A percentile compares a stretch with the other conserved stretches of the same genome.
Conservation (phyloP, 345 rosid genomes). For the Bruguiera parviflora region DNA sequence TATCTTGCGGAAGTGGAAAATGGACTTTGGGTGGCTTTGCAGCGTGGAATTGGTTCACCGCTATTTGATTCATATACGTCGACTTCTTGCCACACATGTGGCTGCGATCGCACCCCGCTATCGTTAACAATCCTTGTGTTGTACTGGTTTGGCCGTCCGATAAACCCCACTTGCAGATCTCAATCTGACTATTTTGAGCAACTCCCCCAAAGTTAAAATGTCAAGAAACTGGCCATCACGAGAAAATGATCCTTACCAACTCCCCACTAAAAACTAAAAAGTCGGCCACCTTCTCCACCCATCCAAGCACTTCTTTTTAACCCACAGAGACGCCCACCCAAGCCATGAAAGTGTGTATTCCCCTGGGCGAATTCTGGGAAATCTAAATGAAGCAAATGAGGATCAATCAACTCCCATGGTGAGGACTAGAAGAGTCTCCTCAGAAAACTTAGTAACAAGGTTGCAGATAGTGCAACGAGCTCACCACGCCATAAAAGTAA, state of each 20-base stretch:
- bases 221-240: conserved; percentile 21
- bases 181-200: neutral
- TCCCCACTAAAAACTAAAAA: neutral
- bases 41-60: neutral
- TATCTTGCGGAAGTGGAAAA: conserved; percentile 13
- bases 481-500: too few relatives aligned
- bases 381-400: neutral
- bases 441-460: too few relatives aligned
- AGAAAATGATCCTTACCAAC: conserved; percentile 13
- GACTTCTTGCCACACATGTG: neutral
- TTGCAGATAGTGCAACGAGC: too few relatives aligned
- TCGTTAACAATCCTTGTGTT: too few relatives aligned
- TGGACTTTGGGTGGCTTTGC: conserved; percentile 5
- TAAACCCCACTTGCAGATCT: neutral
- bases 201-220: conserved; percentile 7
- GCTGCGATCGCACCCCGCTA: neutral
- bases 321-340: neutral
- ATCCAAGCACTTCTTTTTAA: neutral
- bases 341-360: neutral
- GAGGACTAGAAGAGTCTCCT: too few relatives aligned
- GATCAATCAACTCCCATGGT: too few relatives aligned
- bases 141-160: neutral
- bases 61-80: neutral
- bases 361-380: too few relatives aligned
- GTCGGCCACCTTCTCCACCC: conserved; percentile 3